Conservation (phyloP, 2,329 filamentous ascomycete genomes). For the Zymoseptoria tritici region DNA sequence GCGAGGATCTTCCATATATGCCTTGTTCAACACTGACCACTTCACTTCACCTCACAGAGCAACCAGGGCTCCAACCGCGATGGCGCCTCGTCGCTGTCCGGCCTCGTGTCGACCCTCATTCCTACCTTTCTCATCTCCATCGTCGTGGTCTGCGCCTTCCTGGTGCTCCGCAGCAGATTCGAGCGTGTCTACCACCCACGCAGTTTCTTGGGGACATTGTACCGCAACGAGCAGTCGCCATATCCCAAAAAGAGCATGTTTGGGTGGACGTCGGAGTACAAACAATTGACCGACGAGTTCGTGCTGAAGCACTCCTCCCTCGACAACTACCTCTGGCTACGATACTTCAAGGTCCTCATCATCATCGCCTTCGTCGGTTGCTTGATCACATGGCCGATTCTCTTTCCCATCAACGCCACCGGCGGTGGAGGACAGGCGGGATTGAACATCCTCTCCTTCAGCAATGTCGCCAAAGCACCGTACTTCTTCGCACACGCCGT, state of each 20-base stretch:
- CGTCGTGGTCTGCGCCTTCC: conserved; percentile 39
- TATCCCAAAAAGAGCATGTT: conserved; percentile 39
- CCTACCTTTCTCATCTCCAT: conserved; percentile 39
- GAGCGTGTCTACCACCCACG: conserved; percentile 34
- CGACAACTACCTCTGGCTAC: conserved; percentile 42
- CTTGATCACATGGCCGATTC: conserved; percentile 39
- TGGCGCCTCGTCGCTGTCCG: conserved; percentile 39
- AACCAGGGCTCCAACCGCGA: conserved; percentile 7
- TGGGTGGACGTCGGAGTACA: conserved; percentile 34
- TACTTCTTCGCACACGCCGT: conserved; percentile 38
- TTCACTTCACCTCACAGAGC: background rate
- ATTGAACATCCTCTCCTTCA: conserved; percentile 26
- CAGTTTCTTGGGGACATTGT: conserved; percentile 19
- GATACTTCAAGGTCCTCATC: conserved; percentile 40
- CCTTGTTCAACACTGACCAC: background rate
- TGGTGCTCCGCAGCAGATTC: conserved; percentile 38
- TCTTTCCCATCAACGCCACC: conserved; percentile 41
- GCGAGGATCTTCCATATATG: background rate
- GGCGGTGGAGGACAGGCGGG: conserved; percentile 14
- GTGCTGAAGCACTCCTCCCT: conserved; percentile 40
- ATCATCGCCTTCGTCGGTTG: conserved; percentile 37
- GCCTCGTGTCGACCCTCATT: conserved; percentile 42
- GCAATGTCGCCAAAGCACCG: conserved; percentile 32
- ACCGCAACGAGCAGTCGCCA: conserved; percentile 38
- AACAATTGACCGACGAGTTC: conserved; percentile 30